phyloP scores from a whole-genome alignment of 345 rosid species.

The Ailanthus altissimus region DNA sequence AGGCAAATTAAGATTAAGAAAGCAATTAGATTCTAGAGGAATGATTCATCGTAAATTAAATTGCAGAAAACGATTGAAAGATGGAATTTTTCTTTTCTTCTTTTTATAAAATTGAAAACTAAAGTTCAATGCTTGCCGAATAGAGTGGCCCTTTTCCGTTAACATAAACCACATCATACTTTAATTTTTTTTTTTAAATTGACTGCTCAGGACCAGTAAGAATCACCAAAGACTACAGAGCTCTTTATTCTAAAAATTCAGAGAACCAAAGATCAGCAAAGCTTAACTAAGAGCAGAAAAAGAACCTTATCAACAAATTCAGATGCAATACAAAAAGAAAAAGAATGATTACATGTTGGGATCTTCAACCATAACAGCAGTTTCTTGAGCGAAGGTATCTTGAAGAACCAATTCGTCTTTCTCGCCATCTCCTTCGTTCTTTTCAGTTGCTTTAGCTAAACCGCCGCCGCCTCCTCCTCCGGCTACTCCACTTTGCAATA shows the following conservation, averaged over 20 bases:
- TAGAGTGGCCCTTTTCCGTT: not conserved
- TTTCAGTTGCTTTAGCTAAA: constrained; percentile 50
- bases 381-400: constrained; percentile 97
- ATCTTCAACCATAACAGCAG: constrained; percentile 92
- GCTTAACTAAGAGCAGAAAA: not conserved
- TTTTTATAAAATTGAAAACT: too few relatives aligned
- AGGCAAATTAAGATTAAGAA: not conserved
- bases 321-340: not conserved
- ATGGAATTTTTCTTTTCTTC: too few relatives aligned
- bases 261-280: not conserved
- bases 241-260: not conserved
- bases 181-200: too few relatives aligned
- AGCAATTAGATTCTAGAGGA: not conserved
- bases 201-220: not conserved
- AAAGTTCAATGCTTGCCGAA: too few relatives aligned
- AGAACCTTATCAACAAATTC: not conserved
- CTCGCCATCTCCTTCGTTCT: constrained; percentile 79
- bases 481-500: constrained; percentile 40
- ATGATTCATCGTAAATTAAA: not conserved
- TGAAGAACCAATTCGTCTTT: constrained; percentile 97
- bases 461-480: constrained; percentile 10
- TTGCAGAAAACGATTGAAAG: not conserved
- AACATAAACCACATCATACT: not conserved
- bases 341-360: constrained; percentile 67
- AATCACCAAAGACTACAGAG: not conserved